phyloP scores from a whole-genome alignment of 1,139 yeast species.

The Suhomyces chickasaworum region DNA sequence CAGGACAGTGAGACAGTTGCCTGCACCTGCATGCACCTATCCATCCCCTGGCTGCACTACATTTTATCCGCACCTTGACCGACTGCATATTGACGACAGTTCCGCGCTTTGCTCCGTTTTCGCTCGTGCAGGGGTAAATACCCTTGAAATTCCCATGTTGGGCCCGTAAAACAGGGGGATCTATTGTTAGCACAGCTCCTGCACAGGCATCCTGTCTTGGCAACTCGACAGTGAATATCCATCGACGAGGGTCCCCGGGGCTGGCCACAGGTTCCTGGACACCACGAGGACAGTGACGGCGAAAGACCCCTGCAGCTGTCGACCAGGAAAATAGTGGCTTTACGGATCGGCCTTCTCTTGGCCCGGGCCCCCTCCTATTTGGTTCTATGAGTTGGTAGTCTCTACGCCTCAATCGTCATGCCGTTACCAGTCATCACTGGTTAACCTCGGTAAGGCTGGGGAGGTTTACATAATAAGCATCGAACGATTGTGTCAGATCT shows the following conservation, averaged over 20 bases:
- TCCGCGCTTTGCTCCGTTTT: not conserved
- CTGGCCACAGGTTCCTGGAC: not conserved
- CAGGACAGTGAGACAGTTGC: not conserved
- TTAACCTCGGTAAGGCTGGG: not conserved
- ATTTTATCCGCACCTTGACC: not conserved
- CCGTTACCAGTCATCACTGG: not conserved
- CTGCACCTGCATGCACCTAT: not conserved
- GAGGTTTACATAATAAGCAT: not conserved
- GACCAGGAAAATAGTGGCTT: no score
- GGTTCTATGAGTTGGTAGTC: no score
- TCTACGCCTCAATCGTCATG: no score
- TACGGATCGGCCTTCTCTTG: no score
- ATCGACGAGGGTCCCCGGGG: not conserved
- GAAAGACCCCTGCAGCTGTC: not conserved
- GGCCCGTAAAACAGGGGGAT: not conserved
- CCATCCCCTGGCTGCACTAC: not conserved
- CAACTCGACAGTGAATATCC: not conserved
- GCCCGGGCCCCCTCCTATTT: no score
- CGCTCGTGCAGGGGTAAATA: constrained; percentile 4
- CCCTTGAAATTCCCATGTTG: constrained; percentile 1
- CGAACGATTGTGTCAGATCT: constrained; percentile 1
- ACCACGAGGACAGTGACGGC: not conserved
- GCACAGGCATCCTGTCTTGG: not conserved
- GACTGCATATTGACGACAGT: not conserved
- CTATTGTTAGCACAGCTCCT: not conserved